These are phyloP conservation scores for Olyra latifolia DNA, from an alignment of 176 grass and related monocot species.

Conservation along the genomic window DNA sequence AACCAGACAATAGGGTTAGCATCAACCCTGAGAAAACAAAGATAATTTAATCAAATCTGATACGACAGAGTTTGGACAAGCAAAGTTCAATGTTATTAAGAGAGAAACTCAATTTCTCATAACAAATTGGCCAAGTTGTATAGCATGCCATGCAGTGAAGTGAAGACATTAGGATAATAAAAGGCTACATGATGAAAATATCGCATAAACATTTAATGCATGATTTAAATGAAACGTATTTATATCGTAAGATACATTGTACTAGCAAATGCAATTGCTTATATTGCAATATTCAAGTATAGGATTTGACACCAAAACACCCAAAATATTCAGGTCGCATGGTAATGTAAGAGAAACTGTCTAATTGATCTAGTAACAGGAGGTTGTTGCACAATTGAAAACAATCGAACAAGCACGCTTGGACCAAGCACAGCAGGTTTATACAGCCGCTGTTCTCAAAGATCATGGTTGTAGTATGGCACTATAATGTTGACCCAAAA, in stretches of 20 bases:
- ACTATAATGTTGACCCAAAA: background rate
- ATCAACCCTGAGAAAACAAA: slow-evolving; percentile 3
- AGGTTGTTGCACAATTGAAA: background rate
- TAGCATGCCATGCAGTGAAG: background rate
- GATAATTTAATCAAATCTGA: slow-evolving; percentile 1
- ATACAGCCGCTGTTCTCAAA: background rate
- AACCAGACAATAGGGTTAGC: background rate
- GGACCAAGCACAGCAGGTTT: background rate
- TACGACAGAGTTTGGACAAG: slow-evolving; percentile 10
- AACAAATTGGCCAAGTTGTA: slow-evolving; percentile 1
- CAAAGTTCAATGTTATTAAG: slow-evolving; percentile 6
- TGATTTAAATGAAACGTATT: background rate
- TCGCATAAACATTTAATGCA: background rate
- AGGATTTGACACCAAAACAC: background rate
- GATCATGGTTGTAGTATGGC: background rate
- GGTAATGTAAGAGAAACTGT: background rate
- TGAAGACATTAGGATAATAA: slow-evolving; percentile 10
- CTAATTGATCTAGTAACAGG: background rate
- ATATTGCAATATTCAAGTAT: slow-evolving; percentile 18
- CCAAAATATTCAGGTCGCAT: background rate
- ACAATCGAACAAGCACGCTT: background rate
- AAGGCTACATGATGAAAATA: background rate
- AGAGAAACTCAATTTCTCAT: background rate
- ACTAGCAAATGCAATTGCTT: background rate
- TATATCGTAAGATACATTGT: background rate